phyloP scores from a whole-genome alignment of 2,329 filamentous ascomycete genomes.

The Colletotrichum higginsianum region DNA sequence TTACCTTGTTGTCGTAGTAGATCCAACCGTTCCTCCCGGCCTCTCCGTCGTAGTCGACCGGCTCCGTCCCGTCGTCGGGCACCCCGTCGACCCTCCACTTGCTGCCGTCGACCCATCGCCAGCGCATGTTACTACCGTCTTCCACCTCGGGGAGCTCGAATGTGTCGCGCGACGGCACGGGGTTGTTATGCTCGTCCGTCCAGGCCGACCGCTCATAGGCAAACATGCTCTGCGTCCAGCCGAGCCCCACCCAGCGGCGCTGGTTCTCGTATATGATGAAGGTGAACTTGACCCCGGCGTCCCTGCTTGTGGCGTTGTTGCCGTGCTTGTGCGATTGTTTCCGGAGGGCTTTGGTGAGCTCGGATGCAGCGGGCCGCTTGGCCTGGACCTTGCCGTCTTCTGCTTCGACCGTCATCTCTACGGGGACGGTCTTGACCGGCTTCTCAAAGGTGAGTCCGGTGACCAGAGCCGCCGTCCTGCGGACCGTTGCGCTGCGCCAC shows the following conservation, averaged over 20 bases:
- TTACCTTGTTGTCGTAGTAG: constrained; percentile 96
- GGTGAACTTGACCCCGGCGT: constrained; percentile 91
- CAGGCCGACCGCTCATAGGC: constrained; percentile 91
- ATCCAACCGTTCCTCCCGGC: constrained; percentile 88
- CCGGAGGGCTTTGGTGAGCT: constrained; percentile 62
- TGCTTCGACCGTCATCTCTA: constrained; percentile 25
- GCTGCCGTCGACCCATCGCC: constrained; percentile 87
- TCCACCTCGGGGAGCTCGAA: constrained; percentile 75
- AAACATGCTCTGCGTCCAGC: constrained; percentile 93
- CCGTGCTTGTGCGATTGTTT: constrained; percentile 47
- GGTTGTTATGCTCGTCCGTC: constrained; percentile 96
- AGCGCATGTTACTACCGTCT: constrained; percentile 69
- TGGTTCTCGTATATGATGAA: constrained; percentile 98
- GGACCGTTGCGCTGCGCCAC: constrained; percentile 87
- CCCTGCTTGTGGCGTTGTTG: constrained; percentile 61
- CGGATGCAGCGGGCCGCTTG: constrained; percentile 58
- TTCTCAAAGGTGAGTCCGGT: constrained; percentile 85
- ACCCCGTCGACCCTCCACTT: constrained; percentile 90
- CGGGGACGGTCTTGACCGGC: constrained; percentile 52
- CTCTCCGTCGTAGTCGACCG: constrained; percentile 68
- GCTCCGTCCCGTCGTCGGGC: constrained; percentile 63
- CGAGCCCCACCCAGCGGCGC: constrained; percentile 92
- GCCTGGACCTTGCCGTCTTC: constrained; percentile 45
- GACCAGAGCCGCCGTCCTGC: constrained; percentile 77
- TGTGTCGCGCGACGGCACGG: constrained; percentile 80